Conservation (phyloP, 331 rosid species). For the Pyrus hybrid region DNA sequence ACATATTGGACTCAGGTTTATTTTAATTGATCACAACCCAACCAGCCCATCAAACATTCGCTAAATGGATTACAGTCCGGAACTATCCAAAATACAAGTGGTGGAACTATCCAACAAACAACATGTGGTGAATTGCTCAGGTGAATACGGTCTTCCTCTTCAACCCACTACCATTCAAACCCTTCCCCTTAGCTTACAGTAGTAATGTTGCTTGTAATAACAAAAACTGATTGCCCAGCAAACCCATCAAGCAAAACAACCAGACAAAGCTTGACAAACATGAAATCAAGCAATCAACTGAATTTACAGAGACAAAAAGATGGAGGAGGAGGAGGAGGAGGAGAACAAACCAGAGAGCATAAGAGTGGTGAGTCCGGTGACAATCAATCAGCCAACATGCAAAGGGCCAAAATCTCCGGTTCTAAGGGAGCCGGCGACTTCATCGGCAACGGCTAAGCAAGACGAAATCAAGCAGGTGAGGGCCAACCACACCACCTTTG, state of each 20-base stretch:
- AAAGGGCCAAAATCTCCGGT: slow-evolving; percentile 55
- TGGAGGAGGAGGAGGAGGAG: background rate
- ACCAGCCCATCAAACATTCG: too few relatives aligned
- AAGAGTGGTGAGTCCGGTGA: background rate
- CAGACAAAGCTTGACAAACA: background rate
- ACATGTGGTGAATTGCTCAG: too few relatives aligned
- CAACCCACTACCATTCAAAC: too few relatives aligned
- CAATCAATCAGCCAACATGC: slow-evolving; percentile 19
- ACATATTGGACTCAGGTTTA: too few relatives aligned
- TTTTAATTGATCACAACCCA: too few relatives aligned
- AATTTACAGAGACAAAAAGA: background rate
- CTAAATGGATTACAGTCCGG: background rate
- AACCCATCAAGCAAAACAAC: background rate
- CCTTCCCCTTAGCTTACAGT: too few relatives aligned
- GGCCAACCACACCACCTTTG: slow-evolving; percentile 52
- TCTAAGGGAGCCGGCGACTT: slow-evolving; percentile 56
- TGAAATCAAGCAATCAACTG: background rate
- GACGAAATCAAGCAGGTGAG: slow-evolving; percentile 54
- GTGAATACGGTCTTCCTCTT: too few relatives aligned
- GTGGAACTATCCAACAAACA: too few relatives aligned
- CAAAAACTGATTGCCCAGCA: background rate
- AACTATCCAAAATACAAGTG: background rate
- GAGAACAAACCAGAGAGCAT: slow-evolving; percentile 15
- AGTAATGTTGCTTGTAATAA: too few relatives aligned
- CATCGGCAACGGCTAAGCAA: slow-evolving; percentile 60